Percentiles rank a stretch among this genome's conserved stretches.
Conservation (phyloP, 495 filamentous ascomycete species). For the Penicillium simplicissimum region DNA sequence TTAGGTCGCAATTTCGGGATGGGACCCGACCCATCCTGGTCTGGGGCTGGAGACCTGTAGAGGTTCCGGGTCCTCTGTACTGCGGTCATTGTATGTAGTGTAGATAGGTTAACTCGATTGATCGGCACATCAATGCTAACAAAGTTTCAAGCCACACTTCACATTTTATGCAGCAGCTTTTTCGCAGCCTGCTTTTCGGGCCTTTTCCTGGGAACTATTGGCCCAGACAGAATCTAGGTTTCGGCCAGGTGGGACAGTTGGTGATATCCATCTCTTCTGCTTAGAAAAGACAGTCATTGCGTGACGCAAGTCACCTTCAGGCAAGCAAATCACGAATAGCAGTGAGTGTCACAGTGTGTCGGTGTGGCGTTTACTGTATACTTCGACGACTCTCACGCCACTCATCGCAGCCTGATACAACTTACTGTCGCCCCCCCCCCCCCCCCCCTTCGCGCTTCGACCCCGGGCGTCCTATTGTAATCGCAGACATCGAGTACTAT, state of each 20-base stretch:
- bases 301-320: not conserved
- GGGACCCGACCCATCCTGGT: not conserved
- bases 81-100: not conserved
- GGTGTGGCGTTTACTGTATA: not conserved
- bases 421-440: not conserved
- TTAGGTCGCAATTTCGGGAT: not conserved
- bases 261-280: slow-evolving; percentile 11
- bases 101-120: not conserved
- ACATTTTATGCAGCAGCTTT: slow-evolving; percentile 2
- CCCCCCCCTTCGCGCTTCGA: not conserved
- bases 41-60: not conserved
- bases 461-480: not conserved
- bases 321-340: not conserved
- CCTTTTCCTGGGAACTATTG: not conserved
- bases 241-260: slow-evolving; percentile 19
- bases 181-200: not conserved
- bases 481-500: not conserved
- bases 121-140: slow-evolving; percentile 5
- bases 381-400: not conserved
- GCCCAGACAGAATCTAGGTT: slow-evolving; percentile 14
- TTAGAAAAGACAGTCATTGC: not conserved
- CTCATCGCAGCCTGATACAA: not conserved
- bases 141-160: slow-evolving; percentile 7
- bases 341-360: not conserved
- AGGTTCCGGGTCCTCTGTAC: not conserved